Evolutionary conservation across 1,284 basidiomycete species (phyloP), one percentile per base, ranked within the genome.

Genomic region (Heimioporus punctisporus): DNA sequence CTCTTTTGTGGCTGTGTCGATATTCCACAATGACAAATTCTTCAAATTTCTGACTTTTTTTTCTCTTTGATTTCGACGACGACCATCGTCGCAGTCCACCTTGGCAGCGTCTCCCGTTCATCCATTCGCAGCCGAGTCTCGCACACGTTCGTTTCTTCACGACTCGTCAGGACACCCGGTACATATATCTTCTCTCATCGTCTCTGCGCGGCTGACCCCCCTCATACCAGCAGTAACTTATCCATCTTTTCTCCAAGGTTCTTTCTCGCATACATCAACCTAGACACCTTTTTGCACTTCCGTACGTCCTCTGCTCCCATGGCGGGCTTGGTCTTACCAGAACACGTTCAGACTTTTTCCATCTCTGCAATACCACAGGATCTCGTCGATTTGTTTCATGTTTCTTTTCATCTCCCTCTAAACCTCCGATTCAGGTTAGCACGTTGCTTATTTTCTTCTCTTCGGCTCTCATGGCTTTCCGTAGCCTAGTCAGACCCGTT

Each of bases 1-100:
- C 59, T 47, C 48, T 12, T 4, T 2, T 34, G 56, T 66, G 61
- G 64, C 65, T 51, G 52, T 64, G 63, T 21, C 5, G 56, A 68
- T 68, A 68, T 50, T 12, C 14, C 12, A 11, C 14, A 15, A 34
- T 34, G 31, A 34, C 31, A 34, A 34, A 34, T 34, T 34, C 31
- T 45, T 56, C 50, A 63, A 64, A 64, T 62, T 66, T 28, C 39
- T 6, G 41, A 62, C 64, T 40, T 41, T 41, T 41, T 19, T 65
- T 30, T 46, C 25, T 49, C 51, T 51, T 57, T 60, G 50, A 52
- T 56, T 53, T 34, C 28, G 54, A 64, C 61, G 56, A 52, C 64
- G 51, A 63, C 30, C 59, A 25, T 49, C 50, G 49, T 34, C 31
- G 14, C 31, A 34, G 31, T 34, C 31, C 31, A 34, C 31, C 31